These are phyloP conservation scores for Penicillium brevicompactum DNA, from an alignment of 2,329 filamentous ascomycete species.

Conservation along the genomic window DNA sequence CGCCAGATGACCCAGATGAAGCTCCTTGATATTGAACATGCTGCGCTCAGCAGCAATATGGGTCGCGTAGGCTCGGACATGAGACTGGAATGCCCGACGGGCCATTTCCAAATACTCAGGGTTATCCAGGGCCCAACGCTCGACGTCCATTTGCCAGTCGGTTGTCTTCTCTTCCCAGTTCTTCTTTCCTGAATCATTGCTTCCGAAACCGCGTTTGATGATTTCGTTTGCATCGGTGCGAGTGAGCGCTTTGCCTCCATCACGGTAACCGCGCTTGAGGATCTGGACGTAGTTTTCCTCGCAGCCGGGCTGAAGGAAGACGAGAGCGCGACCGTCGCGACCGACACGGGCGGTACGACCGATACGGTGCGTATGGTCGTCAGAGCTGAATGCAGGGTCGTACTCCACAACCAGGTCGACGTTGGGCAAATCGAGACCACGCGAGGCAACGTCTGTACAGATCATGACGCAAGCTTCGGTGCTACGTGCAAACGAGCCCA, in stretches of 20 bases:
- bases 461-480: conserved; percentile 79
- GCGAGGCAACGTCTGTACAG: conserved; percentile 93
- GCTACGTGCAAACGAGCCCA: conserved; percentile 75
- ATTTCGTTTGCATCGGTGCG: conserved; percentile 67
- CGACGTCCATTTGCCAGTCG: conserved; percentile 66
- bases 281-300: conserved; percentile 89
- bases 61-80: conserved; percentile 92
- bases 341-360: conserved; percentile 94
- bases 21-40: conserved; percentile 87
- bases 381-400: conserved; percentile 88
- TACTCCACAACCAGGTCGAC: conserved; percentile 96
- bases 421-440: conserved; percentile 91
- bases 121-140: conserved; percentile 66
- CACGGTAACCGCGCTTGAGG: conserved; percentile 70
- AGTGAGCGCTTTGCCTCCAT: conserved; percentile 64
- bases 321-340: conserved; percentile 78
- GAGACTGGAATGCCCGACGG: conserved; percentile 83
- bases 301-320: conserved; percentile 87
- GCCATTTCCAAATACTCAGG: conserved; percentile 75
- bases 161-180: conserved; percentile 69
- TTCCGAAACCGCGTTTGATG: conserved; percentile 65
- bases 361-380: conserved; percentile 92
- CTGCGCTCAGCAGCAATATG: conserved; percentile 81
- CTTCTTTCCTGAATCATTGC: conserved; percentile 44
- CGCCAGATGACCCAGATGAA: conserved; percentile 90